These are phyloP conservation scores for Saturnispora ahearnii DNA, from an alignment of 805 yeast genomes.

Conservation along the genomic window DNA sequence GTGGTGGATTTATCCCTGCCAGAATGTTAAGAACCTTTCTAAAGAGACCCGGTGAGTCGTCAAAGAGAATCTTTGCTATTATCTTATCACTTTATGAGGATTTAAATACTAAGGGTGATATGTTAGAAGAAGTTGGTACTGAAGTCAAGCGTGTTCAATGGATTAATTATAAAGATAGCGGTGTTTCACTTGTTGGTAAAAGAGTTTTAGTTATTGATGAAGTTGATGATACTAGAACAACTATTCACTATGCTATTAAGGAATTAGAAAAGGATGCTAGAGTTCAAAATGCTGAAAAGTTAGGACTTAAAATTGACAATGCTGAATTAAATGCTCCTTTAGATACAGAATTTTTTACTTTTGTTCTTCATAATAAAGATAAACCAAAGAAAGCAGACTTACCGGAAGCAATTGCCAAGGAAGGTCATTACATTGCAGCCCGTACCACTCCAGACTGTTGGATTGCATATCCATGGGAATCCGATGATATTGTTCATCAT, in stretches of 20 bases:
- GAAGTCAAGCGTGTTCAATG: constrained; percentile 73
- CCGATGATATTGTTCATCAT: constrained; percentile 64
- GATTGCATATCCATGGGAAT: constrained; percentile 88
- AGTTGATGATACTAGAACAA: constrained; percentile 81
- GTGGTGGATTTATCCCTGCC: constrained; percentile 92
- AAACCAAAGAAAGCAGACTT: constrained; percentile 66
- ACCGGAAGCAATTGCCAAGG: constrained; percentile 53
- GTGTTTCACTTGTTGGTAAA: constrained; percentile 55
- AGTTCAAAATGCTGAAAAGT: constrained; percentile 36
- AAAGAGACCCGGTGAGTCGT: constrained; percentile 80
- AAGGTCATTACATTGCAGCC: constrained; percentile 58
- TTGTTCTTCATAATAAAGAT: constrained; percentile 68
- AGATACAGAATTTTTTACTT: constrained; percentile 60
- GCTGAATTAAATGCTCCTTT: constrained; percentile 39
- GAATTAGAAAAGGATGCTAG: constrained; percentile 67
- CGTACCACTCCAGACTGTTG: constrained; percentile 69
- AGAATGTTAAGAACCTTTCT: constrained; percentile 89
- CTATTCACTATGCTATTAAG: constrained; percentile 68
- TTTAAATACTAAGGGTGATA: constrained; percentile 49
- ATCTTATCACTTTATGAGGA: constrained; percentile 89
- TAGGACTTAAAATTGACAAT: constrained; percentile 22
- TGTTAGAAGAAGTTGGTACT: constrained; percentile 51
- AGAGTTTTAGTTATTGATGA: constrained; percentile 70
- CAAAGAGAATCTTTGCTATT: constrained; percentile 89
- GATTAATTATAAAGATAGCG: constrained; percentile 66